Percentiles rank a stretch among this genome's conserved stretches.
Evolutionary conservation across 1,284 basidiomycete species (phyloP).

Genomic region (Xanthoconium separans): DNA sequence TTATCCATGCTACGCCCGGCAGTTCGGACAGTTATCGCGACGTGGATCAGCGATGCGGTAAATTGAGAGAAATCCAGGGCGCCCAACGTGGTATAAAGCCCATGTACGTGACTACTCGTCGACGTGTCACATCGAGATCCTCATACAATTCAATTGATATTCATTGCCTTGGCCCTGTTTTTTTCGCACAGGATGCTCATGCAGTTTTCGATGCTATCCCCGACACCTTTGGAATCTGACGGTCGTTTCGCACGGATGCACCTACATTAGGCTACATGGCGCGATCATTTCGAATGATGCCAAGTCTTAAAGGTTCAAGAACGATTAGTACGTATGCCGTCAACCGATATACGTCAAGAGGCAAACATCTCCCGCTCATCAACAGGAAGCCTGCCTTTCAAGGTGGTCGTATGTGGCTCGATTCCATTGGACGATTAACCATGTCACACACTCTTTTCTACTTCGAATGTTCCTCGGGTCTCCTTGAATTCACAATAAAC

Average conservation of each 20-base stretch:
- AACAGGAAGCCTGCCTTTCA: constrained; percentile 75
- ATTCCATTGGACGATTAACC: not conserved
- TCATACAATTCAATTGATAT: not conserved
- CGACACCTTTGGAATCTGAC: constrained; percentile 3
- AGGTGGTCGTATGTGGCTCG: constrained; percentile 35
- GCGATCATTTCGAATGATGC: constrained; percentile 74
- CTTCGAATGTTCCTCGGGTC: constrained; percentile 1
- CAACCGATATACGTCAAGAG: constrained; percentile 53
- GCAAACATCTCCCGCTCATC: constrained; percentile 60
- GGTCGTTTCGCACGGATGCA: not conserved
- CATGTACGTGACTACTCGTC: constrained; percentile 42
- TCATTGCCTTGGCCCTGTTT: not conserved
- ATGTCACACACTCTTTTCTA: not conserved
- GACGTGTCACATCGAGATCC: constrained; percentile 16
- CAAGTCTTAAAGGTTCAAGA: constrained; percentile 58
- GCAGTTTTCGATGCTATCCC: not conserved
- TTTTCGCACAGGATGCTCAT: constrained; percentile 59
- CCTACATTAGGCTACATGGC: constrained; percentile 36
- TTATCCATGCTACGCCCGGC: constrained; percentile 6
- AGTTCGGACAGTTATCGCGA: constrained; percentile 65
- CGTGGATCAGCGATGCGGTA: constrained; percentile 74
- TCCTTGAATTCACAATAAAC: constrained; percentile 3
- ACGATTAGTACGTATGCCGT: constrained; percentile 79
- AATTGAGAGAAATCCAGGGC: constrained; percentile 60
- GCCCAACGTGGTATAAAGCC: constrained; percentile 73